Base-by-base conservation (phyloP, 345 rosid genomes). In the Citrus sp. region DNA sequence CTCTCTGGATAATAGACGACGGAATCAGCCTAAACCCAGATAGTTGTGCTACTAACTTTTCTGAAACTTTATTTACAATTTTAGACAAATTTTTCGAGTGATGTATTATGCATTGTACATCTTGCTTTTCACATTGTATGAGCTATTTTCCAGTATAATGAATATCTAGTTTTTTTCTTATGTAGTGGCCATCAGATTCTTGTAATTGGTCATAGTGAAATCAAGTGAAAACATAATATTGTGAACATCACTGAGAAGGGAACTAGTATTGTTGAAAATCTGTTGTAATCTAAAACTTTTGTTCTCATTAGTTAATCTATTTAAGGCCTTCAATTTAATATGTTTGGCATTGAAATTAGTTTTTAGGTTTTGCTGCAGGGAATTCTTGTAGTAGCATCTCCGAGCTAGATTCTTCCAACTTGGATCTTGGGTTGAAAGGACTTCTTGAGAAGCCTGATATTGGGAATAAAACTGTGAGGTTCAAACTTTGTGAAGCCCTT, bases 361-460 rank as follows among this genome's bases (percentile, higher is more conserved):
- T 16, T 64, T 46, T 46, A 77, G 16, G 35, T 70, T 70, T 34
- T 21, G 35, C 62, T 86, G 80, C 85, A 83, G 92, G 85, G 12
- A 70, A 67, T 55, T 21, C 78, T 60, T 63, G 65, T 70, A 35
- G 40, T 21, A 16, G 76, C 32, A 61, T 77, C 67, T 64, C 40
- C 24, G 72, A 54, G 78, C 65, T 77, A 79, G 86, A 79, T 80
- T 66, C 82, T 51, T 76, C 35, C 46, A 76, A 35, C 63, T 25
- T 67, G 12, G 92, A 68, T 75, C 90, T 84, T 77, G 97, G 98
- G 68, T 83, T 93, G 85, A 91, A 89, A 81, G 94, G 77, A 75
- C 79, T 93, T 79, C 88, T 93, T 32, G 64, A 51, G 80, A 85
- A 77, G 74, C 78, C 82, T 4, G 87, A 86, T 49, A 32, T 12